Evolutionary conservation across 2,329 filamentous ascomycete species (phyloP).

Genomic region (Xylariaceae sp.): DNA sequence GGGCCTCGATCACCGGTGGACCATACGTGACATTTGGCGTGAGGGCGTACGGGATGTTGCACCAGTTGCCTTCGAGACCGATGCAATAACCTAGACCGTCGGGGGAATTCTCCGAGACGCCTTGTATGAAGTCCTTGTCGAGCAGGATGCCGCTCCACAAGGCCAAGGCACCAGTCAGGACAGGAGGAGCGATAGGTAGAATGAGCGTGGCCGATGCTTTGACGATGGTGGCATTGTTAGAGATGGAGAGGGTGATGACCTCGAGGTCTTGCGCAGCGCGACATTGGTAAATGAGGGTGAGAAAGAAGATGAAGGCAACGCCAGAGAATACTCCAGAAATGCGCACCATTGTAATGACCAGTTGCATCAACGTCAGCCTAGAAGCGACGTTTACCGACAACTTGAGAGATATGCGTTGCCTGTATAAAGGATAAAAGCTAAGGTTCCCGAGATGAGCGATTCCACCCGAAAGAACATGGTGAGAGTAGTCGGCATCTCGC

Average conservation of each 20-base stretch:
- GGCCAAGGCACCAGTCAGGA: slow-evolving; percentile 6
- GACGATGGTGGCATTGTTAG: slow-evolving; percentile 4
- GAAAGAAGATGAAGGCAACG: too few relatives aligned
- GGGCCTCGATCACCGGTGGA: slow-evolving; percentile 2
- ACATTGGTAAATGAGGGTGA: background rate
- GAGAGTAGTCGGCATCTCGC: too few relatives aligned
- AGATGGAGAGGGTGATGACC: slow-evolving; percentile 4
- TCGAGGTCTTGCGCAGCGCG: slow-evolving; percentile 2
- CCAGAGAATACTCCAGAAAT: background rate
- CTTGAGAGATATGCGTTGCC: background rate
- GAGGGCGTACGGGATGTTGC: slow-evolving; percentile 10
- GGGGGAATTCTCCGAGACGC: slow-evolving; percentile 8
- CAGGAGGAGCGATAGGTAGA: slow-evolving; percentile 5
- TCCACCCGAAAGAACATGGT: too few relatives aligned
- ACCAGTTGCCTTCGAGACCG: slow-evolving; percentile 9
- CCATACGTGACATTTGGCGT: slow-evolving; percentile 6
- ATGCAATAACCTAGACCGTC: slow-evolving; percentile 7
- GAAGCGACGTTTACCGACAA: background rate
- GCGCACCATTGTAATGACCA: background rate
- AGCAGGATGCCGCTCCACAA: slow-evolving; percentile 9
- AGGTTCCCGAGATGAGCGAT: too few relatives aligned
- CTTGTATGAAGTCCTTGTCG: slow-evolving; percentile 8
- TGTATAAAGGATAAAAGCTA: too few relatives aligned
- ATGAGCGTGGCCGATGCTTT: slow-evolving; percentile 11
- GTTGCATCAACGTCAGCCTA: background rate